These are phyloP conservation scores for Starmerella kuoi DNA, from an alignment of 805 yeast species.

Conservation along the genomic window DNA sequence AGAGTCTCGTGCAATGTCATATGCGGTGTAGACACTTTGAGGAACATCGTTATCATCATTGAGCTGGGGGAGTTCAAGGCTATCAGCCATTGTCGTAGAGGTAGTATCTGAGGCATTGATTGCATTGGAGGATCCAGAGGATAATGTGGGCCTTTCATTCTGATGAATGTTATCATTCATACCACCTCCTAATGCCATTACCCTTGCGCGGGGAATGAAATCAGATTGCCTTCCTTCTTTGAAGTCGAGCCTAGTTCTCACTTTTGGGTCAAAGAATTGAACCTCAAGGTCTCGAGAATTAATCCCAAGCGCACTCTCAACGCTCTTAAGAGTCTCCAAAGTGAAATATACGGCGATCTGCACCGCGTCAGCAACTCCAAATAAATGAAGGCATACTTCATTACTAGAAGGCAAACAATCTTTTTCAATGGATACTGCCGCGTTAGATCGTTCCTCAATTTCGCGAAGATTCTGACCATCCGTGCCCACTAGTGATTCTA, in stretches of 20 bases:
- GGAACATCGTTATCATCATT: slow-evolving; percentile 3
- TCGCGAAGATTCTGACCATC: slow-evolving; percentile 59
- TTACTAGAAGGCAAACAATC: slow-evolving; percentile 61
- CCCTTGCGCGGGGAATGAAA: slow-evolving; percentile 1
- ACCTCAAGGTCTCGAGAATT: neutral
- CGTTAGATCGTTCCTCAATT: slow-evolving; percentile 72
- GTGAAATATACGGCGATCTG: slow-evolving; percentile 72
- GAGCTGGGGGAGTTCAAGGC: slow-evolving; percentile 5
- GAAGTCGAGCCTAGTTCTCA: slow-evolving; percentile 2
- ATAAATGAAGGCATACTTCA: slow-evolving; percentile 56
- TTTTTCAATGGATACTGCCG: slow-evolving; percentile 61
- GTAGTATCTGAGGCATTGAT: neutral
- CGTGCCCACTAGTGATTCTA: slow-evolving; percentile 73
- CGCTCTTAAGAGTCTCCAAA: slow-evolving; percentile 40
- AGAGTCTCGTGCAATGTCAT: slow-evolving; percentile 22
- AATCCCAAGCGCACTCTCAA: neutral
- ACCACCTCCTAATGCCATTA: neutral
- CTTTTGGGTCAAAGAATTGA: slow-evolving; percentile 1
- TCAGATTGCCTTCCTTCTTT: slow-evolving; percentile 5
- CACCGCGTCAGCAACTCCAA: slow-evolving; percentile 77
- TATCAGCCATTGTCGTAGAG: neutral
- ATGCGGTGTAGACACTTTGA: slow-evolving; percentile 18
- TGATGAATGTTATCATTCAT: neutral
- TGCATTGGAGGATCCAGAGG: neutral
- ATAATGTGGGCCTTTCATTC: neutral